A percentile compares a stretch with the other conserved stretches of the same genome.
phyloP scores from a whole-genome alignment of 176 grass and related monocot genomes.

The Aechmea fasciata region DNA sequence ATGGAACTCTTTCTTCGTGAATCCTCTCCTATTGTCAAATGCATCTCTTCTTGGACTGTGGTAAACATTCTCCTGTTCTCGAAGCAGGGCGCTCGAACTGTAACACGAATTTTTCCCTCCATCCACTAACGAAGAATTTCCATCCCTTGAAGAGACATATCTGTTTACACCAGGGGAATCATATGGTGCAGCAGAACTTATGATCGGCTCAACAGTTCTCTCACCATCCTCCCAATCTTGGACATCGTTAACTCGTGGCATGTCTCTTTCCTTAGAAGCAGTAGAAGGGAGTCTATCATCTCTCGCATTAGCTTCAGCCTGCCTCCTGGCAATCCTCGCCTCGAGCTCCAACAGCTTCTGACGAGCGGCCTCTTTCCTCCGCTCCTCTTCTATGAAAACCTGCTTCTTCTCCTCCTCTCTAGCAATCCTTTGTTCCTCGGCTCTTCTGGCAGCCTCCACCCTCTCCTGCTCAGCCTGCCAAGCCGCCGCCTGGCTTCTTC shows the following conservation, averaged over 20 bases:
- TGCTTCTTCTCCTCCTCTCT: conserved; percentile 82
- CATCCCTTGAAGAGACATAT: conserved; percentile 44
- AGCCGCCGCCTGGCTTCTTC: conserved; percentile 60
- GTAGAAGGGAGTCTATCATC: conserved; percentile 27
- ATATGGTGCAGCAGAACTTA: conserved; percentile 32
- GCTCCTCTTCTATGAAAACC: conserved; percentile 66
- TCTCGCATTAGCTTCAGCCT: conserved; percentile 37
- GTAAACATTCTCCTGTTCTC: conserved; percentile 45
- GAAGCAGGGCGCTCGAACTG: conserved; percentile 29
- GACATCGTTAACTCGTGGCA: conserved; percentile 25
- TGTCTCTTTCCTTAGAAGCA: conserved; percentile 32
- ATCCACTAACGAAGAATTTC: conserved; percentile 37
- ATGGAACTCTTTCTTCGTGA: conserved; percentile 52
- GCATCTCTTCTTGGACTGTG: conserved; percentile 33
- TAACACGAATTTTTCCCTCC: conserved; percentile 40
- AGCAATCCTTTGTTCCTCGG: conserved; percentile 76
- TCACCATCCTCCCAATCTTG: conserved; percentile 42
- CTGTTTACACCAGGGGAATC: conserved; percentile 50
- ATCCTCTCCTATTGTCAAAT: conserved; percentile 40
- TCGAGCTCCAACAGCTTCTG: conserved; percentile 87
- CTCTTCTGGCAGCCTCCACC: conserved; percentile 51
- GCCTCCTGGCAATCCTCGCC: conserved; percentile 70
- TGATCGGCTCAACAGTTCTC: conserved; percentile 42
- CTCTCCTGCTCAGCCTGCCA: conserved; percentile 84
- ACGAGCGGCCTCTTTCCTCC: conserved; percentile 76